Base-by-base conservation (phyloP, 345 rosid genomes). In the Syzygium jambos region DNA sequence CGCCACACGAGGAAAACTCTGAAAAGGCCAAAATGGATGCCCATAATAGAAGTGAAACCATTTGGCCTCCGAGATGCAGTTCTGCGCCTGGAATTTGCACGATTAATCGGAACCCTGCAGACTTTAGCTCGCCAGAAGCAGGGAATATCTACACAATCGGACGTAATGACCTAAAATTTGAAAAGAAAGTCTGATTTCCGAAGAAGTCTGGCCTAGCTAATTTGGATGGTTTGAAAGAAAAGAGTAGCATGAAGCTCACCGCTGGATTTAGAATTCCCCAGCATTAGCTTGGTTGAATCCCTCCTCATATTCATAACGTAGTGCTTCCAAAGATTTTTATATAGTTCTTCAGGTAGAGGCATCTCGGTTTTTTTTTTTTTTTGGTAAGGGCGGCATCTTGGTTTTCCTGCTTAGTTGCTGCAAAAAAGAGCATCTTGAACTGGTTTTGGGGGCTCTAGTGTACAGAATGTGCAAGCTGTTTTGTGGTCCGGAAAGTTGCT, bases 81-180 rank as follows among this genome's bases (percentile, higher is more conserved):
- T 85, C 89, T 49, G 91, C 84, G 84, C 65, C 91, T 77, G 91
- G 90, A 65, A 87, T 86, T 86, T 98, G 99, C 93, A 86, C 78
- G 41, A 82, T 95, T 51, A 98, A 96, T 87, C 91, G 93, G 87
- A 98, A 98, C 91, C 99, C 99, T n/a, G 95, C 98, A 84, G 99
- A 98, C 92, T 98, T 96, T 88, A 93, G 94, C 84, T 13, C 89
- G 16, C 93, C 98, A 85, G 98, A 89, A 89, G 93, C 91, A 87
- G 93, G 94, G 38, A 98, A 96, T 91, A 68, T 68, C 38, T 95
- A 92, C 93, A 96, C 95, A 95, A 93, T 95, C 61, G 85, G 90
- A 21, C 94, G 95, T 46, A 92, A 92, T 85, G 93, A 90, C 86
- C 94, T 96, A 16, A 93, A 91, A 89, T 89, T 90, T 87, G 83